These are phyloP conservation scores for Corniculantispora saksenae DNA, from an alignment of 2,329 filamentous ascomycete species.

Conservation along the genomic window DNA sequence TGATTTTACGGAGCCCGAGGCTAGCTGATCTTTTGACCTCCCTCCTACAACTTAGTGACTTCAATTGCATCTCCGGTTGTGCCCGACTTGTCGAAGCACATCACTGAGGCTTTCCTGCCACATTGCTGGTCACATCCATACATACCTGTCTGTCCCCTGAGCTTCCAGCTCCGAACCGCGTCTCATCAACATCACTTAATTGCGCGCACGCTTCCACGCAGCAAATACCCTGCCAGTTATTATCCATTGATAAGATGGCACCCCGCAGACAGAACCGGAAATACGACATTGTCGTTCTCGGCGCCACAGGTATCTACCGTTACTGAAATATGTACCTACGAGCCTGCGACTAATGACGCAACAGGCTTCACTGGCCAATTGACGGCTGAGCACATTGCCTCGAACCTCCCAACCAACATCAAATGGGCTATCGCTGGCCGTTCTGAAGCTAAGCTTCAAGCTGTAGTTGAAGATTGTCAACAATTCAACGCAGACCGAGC, in stretches of 20 bases:
- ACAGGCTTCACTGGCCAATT: conserved; percentile 81
- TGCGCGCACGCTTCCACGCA: not conserved
- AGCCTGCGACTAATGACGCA: conserved; percentile 12
- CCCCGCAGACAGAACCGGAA: conserved; percentile 52
- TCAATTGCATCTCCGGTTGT: not conserved
- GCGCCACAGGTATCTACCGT: conserved; percentile 51
- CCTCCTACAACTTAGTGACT: not conserved
- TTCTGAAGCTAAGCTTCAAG: conserved; percentile 72
- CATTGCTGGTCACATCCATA: not conserved
- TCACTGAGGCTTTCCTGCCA: not conserved
- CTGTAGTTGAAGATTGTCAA: conserved; percentile 67
- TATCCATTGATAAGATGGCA: conserved; percentile 38
- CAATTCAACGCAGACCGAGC: conserved; percentile 67
- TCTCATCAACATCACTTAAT: conserved; percentile 12
- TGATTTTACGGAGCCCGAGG: not conserved
- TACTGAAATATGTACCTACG: not conserved
- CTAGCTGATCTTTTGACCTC: not conserved
- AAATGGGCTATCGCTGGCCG: conserved; percentile 89
- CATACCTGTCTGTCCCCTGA: conserved; percentile 9
- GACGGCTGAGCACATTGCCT: conserved; percentile 73
- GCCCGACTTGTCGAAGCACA: not conserved
- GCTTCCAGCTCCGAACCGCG: not conserved
- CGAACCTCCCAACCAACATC: conserved; percentile 69
- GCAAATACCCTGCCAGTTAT: not conserved
- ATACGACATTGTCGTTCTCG: conserved; percentile 60